These are phyloP conservation scores for Ustilago loliicola DNA, from an alignment of 1,284 basidiomycete genomes.

Conservation along the genomic window DNA sequence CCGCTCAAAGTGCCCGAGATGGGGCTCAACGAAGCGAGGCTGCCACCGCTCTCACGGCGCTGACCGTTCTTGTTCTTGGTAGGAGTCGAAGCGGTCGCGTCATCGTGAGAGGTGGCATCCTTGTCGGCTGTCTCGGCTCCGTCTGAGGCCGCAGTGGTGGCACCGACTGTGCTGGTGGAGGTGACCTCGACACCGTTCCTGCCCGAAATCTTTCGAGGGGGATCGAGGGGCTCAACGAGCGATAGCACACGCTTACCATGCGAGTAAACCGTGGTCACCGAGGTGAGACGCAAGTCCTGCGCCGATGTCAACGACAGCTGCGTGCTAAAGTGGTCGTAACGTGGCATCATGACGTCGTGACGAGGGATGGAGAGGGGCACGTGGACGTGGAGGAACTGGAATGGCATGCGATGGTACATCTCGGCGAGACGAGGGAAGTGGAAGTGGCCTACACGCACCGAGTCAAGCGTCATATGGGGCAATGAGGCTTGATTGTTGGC, in stretches of 20 bases:
- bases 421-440: constrained; percentile 69
- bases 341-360: constrained; percentile 58
- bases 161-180: constrained; percentile 22
- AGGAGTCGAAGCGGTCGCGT: constrained; percentile 25
- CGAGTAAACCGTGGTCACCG: constrained; percentile 70
- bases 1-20: constrained; percentile 44
- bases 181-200: constrained; percentile 43
- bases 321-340: constrained; percentile 65
- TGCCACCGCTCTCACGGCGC: constrained; percentile 43
- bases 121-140: constrained; percentile 13
- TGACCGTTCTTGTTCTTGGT: constrained; percentile 34
- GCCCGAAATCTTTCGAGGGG: constrained; percentile 62
- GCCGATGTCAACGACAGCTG: constrained; percentile 66
- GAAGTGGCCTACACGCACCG: constrained; percentile 56
- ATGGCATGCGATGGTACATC: constrained; percentile 70
- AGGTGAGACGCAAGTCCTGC: constrained; percentile 58
- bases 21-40: constrained; percentile 44
- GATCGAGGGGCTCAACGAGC: constrained; percentile 66
- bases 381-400: constrained; percentile 71
- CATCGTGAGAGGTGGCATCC: constrained; percentile 11
- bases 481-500: constrained; percentile 56
- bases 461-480: constrained; percentile 59
- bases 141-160: constrained; percentile 6
- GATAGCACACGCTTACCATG: constrained; percentile 68
- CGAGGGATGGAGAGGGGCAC: constrained; percentile 70